Percentiles rank a stretch among this genome's conserved stretches.
Conservation (phyloP, 2,329 filamentous ascomycete species). For the Curvularia sp. region DNA sequence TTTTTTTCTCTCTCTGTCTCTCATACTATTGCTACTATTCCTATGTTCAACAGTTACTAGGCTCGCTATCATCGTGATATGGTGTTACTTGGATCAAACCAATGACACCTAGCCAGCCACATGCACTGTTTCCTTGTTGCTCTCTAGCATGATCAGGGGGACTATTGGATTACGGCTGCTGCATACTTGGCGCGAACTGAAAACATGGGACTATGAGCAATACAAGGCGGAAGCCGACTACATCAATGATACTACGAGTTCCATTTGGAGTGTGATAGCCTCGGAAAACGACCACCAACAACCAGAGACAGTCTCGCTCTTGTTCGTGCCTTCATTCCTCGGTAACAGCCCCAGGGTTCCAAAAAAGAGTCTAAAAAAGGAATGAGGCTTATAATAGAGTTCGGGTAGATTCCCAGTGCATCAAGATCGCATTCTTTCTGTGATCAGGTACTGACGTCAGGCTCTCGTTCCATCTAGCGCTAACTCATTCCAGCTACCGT, state of each 20-base stretch:
- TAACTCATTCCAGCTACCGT: background rate
- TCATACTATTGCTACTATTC: constrained; percentile 3
- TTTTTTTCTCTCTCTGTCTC: background rate
- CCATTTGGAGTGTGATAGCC: background rate
- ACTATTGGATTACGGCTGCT: background rate
- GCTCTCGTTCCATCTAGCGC: background rate
- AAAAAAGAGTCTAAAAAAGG: background rate
- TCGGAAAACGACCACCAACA: background rate
- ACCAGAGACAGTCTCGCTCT: background rate
- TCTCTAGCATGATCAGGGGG: background rate
- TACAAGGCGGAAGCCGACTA: constrained; percentile 4
- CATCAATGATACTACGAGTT: background rate
- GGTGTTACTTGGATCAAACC: background rate
- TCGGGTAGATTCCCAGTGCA: background rate
- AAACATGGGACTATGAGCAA: constrained; percentile 3
- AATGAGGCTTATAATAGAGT: background rate
- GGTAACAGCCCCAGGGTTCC: background rate
- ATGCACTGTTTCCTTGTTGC: constrained; percentile 1
- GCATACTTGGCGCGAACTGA: constrained; percentile 7
- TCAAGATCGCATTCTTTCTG: background rate
- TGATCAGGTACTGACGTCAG: background rate
- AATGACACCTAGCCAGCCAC: background rate
- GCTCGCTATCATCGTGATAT: background rate
- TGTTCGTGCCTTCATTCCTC: background rate
- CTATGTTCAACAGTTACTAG: constrained; percentile 1